Evolutionary conservation across 1,139 yeast genomes (phyloP).

Genomic region (Hyphopichia burtonii): DNA sequence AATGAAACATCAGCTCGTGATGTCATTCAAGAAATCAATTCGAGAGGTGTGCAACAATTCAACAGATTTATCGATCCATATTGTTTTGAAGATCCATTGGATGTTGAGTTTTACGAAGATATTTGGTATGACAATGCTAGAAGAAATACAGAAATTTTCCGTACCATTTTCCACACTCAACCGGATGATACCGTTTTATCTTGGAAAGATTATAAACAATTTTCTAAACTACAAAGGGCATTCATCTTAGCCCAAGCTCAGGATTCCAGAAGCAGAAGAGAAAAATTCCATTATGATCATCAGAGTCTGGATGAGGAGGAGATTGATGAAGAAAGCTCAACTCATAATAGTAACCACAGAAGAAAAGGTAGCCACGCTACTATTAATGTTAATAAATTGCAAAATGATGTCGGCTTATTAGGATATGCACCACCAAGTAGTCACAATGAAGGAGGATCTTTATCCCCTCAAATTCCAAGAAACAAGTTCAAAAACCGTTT

Average conservation of each 20-base stretch:
- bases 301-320: slow-evolving; percentile 8
- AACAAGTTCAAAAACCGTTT: slow-evolving; percentile 7
- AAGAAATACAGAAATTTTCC: slow-evolving; percentile 75
- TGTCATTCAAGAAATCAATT: slow-evolving; percentile 37
- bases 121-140: slow-evolving; percentile 86
- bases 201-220: slow-evolving; percentile 87
- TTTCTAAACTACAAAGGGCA: slow-evolving; percentile 54
- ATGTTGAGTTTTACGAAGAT: slow-evolving; percentile 76
- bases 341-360: slow-evolving; percentile 8
- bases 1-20: slow-evolving; percentile 47
- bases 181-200: slow-evolving; percentile 87
- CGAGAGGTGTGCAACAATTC: slow-evolving; percentile 28
- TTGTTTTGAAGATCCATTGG: slow-evolving; percentile 81
- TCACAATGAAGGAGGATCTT: background rate
- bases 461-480: slow-evolving; percentile 1
- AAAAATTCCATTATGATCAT: slow-evolving; percentile 10
- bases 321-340: slow-evolving; percentile 11
- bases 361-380: slow-evolving; percentile 25
- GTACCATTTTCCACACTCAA: slow-evolving; percentile 88
- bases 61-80: slow-evolving; percentile 77
- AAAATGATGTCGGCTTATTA: slow-evolving; percentile 35
- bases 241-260: slow-evolving; percentile 51
- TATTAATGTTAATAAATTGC: slow-evolving; percentile 23
- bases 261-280: slow-evolving; percentile 31
- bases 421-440: slow-evolving; percentile 38